Evolutionary conservation across 202 grass and related monocot species (phyloP), one percentile per base, ranked within the genome.

Genomic region (Panicum virgatum): DNA sequence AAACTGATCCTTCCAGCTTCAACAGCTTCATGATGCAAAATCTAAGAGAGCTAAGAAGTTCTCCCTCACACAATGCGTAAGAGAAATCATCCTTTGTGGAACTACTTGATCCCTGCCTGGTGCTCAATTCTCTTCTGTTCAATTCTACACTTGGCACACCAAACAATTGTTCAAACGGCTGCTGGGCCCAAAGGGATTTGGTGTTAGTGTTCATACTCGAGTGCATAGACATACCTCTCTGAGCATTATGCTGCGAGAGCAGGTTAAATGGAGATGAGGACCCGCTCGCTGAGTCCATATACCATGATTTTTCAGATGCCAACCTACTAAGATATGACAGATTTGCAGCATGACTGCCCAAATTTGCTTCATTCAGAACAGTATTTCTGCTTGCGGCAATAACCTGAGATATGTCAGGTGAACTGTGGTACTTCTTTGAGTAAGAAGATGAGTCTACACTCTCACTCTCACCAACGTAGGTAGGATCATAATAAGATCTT

Each of bases 381-480:
- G 62, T 27, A 56, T 58, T 85, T 68, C 82, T 94, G 29, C 27
- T 82, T 48, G 90, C 82, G 67, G 92, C 82, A 88, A 93, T 90
- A 40, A 91, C 42, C 2, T 69, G 82, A 86, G 92, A 98, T 80
- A 94, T 86, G 22, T 94, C 86, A 25, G 92, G 88, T 85, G 95
- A 94, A 76, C 88, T 91, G 68, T 91, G 84, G 59, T 94, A 94
- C 80, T 94, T 94, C 87, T 94, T 98, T 69, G 88, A 42, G 27
- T 82, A 86, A 42, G 81, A 54, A 80, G 83, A 68, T 32, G 69
- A 43, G 19, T 38, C 72, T 43, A 45, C 82, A 84, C 27, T 94
- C 50, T 53, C 82, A 84, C 27, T 92, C 50, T 46, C 46, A 82
- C 73, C 75, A 76, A 88, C 5, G 1, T 86, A 56, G 34, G 88